Conservation (phyloP, 2,329 filamentous ascomycete genomes). For the Cryphonectria parasitica region DNA sequence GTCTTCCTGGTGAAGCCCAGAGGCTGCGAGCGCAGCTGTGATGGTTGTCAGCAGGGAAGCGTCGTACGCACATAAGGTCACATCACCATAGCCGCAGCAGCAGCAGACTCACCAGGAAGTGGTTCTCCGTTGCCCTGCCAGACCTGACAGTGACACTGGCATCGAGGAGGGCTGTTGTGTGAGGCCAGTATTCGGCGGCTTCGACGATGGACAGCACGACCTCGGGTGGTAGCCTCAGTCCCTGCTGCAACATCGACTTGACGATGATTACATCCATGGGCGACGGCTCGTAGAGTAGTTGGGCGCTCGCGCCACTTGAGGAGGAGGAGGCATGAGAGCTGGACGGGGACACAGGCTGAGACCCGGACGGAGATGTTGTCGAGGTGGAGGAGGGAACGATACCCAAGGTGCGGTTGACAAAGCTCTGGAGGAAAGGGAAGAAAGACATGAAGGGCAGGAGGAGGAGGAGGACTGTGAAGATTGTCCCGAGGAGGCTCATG, state of each 20-base stretch:
- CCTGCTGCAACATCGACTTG: conserved; percentile 51
- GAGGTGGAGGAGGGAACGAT: background rate
- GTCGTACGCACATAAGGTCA: background rate
- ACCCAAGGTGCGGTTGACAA: conserved; percentile 7
- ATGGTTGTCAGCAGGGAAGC: conserved; percentile 14
- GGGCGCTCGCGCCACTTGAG: background rate
- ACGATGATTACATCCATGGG: conserved; percentile 54
- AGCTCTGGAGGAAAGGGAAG: conserved; percentile 7
- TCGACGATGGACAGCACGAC: conserved; percentile 61
- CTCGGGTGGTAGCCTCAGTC: conserved; percentile 54
- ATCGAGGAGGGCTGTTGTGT: conserved; percentile 43
- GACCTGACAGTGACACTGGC: conserved; percentile 14
- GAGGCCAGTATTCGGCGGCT: conserved; percentile 65
- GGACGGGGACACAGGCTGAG: background rate
- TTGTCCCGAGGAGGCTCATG: conserved; percentile 10
- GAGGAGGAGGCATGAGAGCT: background rate
- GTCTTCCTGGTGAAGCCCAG: conserved; percentile 43
- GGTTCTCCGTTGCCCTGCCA: conserved; percentile 37
- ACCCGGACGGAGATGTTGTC: background rate
- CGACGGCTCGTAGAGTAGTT: conserved; percentile 39
- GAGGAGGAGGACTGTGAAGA: conserved; percentile 13
- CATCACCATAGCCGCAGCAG: background rate
- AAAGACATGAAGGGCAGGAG: conserved; percentile 24
- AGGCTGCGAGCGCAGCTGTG: conserved; percentile 46
- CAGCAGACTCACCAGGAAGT: conserved; percentile 45